These are phyloP conservation scores for Mycogone perniciosa DNA, from an alignment of 2,329 filamentous ascomycete species.

Conservation along the genomic window DNA sequence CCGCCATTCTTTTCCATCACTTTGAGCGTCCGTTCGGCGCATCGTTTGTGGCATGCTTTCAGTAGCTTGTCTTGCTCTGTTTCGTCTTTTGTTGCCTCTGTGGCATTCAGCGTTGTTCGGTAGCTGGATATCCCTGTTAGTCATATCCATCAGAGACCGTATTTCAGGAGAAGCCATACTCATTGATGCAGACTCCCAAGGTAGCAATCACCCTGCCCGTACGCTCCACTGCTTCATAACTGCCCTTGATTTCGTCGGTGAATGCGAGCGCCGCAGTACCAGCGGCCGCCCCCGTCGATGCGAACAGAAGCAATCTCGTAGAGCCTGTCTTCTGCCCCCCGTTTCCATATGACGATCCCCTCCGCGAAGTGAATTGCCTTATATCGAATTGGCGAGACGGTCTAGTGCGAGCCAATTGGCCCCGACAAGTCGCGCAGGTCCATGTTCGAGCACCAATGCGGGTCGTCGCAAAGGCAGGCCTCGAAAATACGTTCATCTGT, in stretches of 20 bases:
- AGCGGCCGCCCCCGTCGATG: constrained; percentile 44
- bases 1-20: constrained; percentile 95
- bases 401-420: constrained; percentile 30
- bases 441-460: constrained; percentile 35
- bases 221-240: constrained; percentile 68
- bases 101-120: constrained; percentile 67
- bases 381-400: constrained; percentile 20
- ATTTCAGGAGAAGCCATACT: constrained; percentile 46
- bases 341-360: constrained; percentile 17
- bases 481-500: constrained; percentile 38
- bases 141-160: background rate
- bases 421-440: constrained; percentile 42
- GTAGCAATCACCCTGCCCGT: constrained; percentile 71
- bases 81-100: constrained; percentile 56
- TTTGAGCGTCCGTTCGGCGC: constrained; percentile 76
- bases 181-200: constrained; percentile 77
- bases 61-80: constrained; percentile 62
- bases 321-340: constrained; percentile 20
- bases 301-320: constrained; percentile 36
- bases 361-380: constrained; percentile 27
- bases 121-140: constrained; percentile 54
- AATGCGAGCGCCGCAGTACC: constrained; percentile 47
- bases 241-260: constrained; percentile 66
- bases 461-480: constrained; percentile 32
- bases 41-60: constrained; percentile 83